Conservation (phyloP, 208 protist genomes). For the Leishmania tropica region DNA sequence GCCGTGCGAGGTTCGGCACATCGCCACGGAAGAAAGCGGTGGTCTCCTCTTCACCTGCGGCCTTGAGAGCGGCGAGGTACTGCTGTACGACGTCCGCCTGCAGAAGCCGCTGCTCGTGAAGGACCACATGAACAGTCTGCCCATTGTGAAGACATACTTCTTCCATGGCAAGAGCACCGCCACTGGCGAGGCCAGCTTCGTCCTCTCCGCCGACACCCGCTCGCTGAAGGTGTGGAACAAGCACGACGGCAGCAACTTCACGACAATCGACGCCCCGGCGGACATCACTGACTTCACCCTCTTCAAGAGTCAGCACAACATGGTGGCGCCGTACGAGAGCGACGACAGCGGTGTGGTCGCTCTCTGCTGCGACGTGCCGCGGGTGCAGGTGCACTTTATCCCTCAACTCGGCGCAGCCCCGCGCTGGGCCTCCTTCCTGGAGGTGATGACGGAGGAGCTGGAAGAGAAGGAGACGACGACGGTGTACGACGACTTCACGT, state of each 20-base stretch:
- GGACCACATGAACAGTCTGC: slow-evolving; percentile 96
- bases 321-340: slow-evolving; percentile 77
- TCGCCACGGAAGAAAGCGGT: slow-evolving; percentile 66
- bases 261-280: slow-evolving; percentile 83
- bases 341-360: slow-evolving; percentile 90
- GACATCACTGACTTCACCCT: slow-evolving; percentile 88
- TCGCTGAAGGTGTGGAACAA: slow-evolving; percentile 95
- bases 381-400: slow-evolving; percentile 96
- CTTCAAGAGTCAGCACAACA: slow-evolving; percentile 82
- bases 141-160: slow-evolving; percentile 94
- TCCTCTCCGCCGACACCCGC: slow-evolving; percentile 90
- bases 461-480: slow-evolving; percentile 82
- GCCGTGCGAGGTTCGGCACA: slow-evolving; percentile 61
- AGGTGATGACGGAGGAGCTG: slow-evolving; percentile 95
- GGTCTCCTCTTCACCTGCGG: slow-evolving; percentile 88
- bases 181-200: slow-evolving; percentile 68
- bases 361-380: slow-evolving; percentile 90
- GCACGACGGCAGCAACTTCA: slow-evolving; percentile 85
- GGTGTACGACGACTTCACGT: slow-evolving; percentile 98
- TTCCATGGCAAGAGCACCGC: slow-evolving; percentile 84
- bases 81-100: slow-evolving; percentile 89
- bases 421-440: slow-evolving; percentile 97
- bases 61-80: slow-evolving; percentile 74
- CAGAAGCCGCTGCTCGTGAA: slow-evolving; percentile 91
- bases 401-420: slow-evolving; percentile 96